Base-by-base conservation (phyloP, 352 stramenopile genomes). In the Phytophthora hybrid region DNA sequence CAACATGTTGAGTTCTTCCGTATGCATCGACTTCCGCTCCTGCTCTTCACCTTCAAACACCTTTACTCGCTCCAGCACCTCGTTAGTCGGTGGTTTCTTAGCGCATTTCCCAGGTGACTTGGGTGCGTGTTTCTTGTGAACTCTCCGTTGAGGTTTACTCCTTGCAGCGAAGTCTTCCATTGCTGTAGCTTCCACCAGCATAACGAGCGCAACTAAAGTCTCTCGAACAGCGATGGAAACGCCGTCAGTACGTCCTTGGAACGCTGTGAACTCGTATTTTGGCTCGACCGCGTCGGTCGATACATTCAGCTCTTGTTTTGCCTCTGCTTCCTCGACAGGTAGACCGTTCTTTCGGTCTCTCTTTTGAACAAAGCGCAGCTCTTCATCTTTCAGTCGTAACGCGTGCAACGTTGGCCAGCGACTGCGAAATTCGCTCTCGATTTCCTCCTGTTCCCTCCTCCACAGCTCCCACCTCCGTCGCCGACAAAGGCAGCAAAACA, bases 401-500 rank as follows among this genome's bases (percentile, higher is more conserved):
- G 76, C 73, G 5, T 67, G 77, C 7, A 73, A 23, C 23, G 59
- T 81, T 5, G 78, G 18, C 73, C 87, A 91, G 1, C 71, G 65
- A 39, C 59, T 76, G 11, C 83, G 80, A 44, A 76, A 82, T 0
- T 81, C 52, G 13, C 79, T 88, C 61, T 93, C 87, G 21, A 46
- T 32, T 39, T 90, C 78, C 53, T 93, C 87, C 2, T 79, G 60
- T 18, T 82, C 70, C 26, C 72, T 71, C 8, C 84, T 76, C 64
- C 63, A 76, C 26, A 89, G 16, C 54, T 93, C 85, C 85, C 85
- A 93, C 34, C 87, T 88, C n/a, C 74, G 64, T 18, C 85, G 69
- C 21, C 87, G 78, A 62, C 85, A 93, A 21, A 93, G 52, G 52
- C 87, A 92, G 63, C 87, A 93, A 64, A 84, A 92, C 4, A 85